phyloP scores from a whole-genome alignment of 2,329 filamentous ascomycete species.

The Tolypocladium sp. region DNA sequence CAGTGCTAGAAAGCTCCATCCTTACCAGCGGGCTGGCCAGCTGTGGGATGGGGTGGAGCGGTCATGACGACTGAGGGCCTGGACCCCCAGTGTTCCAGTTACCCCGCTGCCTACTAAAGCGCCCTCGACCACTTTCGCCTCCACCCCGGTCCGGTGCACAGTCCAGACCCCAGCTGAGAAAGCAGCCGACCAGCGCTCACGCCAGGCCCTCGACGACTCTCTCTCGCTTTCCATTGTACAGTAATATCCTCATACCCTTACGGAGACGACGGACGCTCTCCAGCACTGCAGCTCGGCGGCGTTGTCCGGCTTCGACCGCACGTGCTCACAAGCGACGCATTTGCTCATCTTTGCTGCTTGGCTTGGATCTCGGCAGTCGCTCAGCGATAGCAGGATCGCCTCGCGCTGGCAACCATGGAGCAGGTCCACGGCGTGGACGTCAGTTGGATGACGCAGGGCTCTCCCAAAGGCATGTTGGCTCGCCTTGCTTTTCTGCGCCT shows the following conservation, averaged over 20 bases:
- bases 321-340: background rate
- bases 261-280: background rate
- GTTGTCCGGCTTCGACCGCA: background rate
- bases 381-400: background rate
- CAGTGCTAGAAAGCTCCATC: background rate
- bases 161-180: background rate
- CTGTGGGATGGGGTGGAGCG: background rate
- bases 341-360: background rate
- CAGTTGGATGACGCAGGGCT: slow-evolving; percentile 78
- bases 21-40: background rate
- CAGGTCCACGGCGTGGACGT: slow-evolving; percentile 77
- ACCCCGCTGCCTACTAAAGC: background rate
- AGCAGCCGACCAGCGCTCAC: background rate
- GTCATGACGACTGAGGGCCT: background rate
- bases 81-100: background rate
- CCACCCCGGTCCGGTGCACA: background rate
- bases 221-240: background rate
- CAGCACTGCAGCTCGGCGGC: background rate
- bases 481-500: background rate
- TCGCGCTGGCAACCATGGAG: slow-evolving; percentile 51
- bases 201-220: background rate
- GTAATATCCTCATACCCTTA: background rate
- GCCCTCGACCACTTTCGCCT: background rate
- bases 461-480: slow-evolving; percentile 60
- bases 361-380: background rate